Conservation (phyloP, 129 eudicot genomes). For the Smallanthus sonchifolius region DNA sequence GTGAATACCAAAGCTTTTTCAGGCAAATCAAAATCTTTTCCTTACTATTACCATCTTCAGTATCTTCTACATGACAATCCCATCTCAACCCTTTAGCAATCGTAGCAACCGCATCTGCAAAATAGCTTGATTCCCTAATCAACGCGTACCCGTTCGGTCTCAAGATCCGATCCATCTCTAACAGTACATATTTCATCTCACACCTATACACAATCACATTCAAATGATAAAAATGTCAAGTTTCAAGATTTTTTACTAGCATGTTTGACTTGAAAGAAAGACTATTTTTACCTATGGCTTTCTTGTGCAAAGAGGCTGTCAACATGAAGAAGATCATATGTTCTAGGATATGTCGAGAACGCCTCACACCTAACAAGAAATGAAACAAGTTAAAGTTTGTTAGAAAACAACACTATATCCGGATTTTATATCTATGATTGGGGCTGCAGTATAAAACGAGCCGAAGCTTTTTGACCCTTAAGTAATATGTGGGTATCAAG, state of each 20-base stretch:
- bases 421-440: not conserved
- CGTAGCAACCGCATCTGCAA: slow-evolving; percentile 53
- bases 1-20: slow-evolving; percentile 86
- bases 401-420: not conserved
- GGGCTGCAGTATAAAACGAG: not conserved
- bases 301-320: slow-evolving; percentile 89
- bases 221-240: not conserved
- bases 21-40: slow-evolving; percentile 84
- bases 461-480: not conserved
- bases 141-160: slow-evolving; percentile 81
- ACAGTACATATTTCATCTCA: slow-evolving; percentile 80
- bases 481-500: not conserved
- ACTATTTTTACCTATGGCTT: slow-evolving; percentile 72
- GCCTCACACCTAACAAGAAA: slow-evolving; percentile 82
- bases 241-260: not conserved
- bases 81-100: slow-evolving; percentile 80
- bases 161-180: slow-evolving; percentile 94
- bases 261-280: slow-evolving; percentile 1
- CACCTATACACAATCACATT: slow-evolving; percentile 44
- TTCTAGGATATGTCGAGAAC: slow-evolving; percentile 95
- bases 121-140: slow-evolving; percentile 71
- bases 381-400: not conserved
- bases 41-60: slow-evolving; percentile 53
- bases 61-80: slow-evolving; percentile 71
- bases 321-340: slow-evolving; percentile 91